A percentile compares a stretch with the other conserved stretches of the same genome.
phyloP scores from a whole-genome alignment of 352 stramenopile genomes.

The Pythium aphanidermatum region DNA sequence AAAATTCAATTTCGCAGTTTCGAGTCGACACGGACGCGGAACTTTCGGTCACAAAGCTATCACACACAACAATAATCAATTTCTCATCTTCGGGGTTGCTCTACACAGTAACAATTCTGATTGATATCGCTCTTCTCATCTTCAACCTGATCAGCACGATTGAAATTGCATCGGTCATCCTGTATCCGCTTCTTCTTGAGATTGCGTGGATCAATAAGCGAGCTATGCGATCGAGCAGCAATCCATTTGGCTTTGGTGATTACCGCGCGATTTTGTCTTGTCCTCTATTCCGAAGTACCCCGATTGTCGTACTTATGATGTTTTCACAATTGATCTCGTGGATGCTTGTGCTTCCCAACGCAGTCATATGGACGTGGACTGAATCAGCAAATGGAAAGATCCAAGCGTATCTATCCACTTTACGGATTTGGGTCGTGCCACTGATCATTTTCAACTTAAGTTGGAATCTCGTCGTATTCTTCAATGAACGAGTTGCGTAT shows the following conservation, averaged over 20 bases:
- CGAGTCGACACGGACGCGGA: no score
- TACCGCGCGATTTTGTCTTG: conserved; percentile 16
- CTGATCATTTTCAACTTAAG: conserved; percentile 14
- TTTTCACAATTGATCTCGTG: conserved; percentile 36
- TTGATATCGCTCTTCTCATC: conserved; percentile 16
- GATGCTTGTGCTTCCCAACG: conserved; percentile 48
- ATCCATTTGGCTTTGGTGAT: neutral
- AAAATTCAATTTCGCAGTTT: no score
- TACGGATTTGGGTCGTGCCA: conserved; percentile 16
- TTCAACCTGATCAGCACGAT: conserved; percentile 11
- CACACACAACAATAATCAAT: conserved; percentile 15
- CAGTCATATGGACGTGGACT: conserved; percentile 35
- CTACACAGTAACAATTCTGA: conserved; percentile 13
- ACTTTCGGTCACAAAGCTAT: no score
- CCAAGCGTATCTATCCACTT: conserved; percentile 33
- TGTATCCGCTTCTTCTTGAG: conserved; percentile 3
- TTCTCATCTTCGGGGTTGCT: conserved; percentile 15
- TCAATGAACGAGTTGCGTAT: conserved; percentile 15
- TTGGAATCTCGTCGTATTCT: conserved; percentile 13
- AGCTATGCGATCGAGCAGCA: neutral
- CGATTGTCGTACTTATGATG: conserved; percentile 23
- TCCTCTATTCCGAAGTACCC: conserved; percentile 39
- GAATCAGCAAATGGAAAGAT: conserved; percentile 22
- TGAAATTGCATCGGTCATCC: conserved; percentile 12
- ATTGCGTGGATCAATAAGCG: neutral